Evolutionary conservation across 2,329 filamentous ascomycete genomes (phyloP), one percentile per base, ranked within the genome.

Genomic region (Phaeomoniella chlamydospora): DNA sequence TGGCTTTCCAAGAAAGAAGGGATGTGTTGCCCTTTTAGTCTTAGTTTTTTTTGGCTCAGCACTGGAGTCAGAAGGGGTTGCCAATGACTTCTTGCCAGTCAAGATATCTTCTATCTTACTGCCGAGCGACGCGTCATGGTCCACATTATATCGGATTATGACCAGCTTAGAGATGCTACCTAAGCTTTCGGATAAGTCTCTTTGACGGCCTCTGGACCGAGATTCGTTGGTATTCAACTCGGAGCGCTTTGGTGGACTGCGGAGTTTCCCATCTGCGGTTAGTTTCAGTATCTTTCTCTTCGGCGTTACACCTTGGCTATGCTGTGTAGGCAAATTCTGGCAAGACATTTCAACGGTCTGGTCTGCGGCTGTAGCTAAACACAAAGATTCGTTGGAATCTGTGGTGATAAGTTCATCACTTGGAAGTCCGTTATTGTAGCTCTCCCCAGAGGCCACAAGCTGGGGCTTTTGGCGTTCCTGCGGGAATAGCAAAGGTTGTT

Each of bases 1-100:
- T 50, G 51, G 5, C 55, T 76, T 80, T 4, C 69, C 72, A 12
- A 67, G 50, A 48, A 86, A 86, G 49, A 86, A 82, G 0, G 80
- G 80, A 55, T 86, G 77, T 0, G 72, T 69, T 1, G 61, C 45
- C 46, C 70, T 75, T 4, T 53, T 45, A 31, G 56, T 46, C 11
- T 47, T 46, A 35, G 47, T 36, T 42, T 54, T 49, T 41, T 56
- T 57, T 22, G 40, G 29, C 15, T 48, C 32, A 29, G 35, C 18
- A 30, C 36, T 33, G 12, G 34, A 31, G 37, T 50, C 45, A 35
- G 46, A 41, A 32, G 36, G 12, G 6, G 12, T 13, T 9, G 31
- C 5, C 4, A 18, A 22, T 11, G n/a, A 6, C 18, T 12, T 31
- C 52, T 32, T 51, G 50, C 31, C 45, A 48, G 26, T 58, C 56